Conservation (phyloP, 1,284 basidiomycete species). For the Spongiforma sp. region DNA sequence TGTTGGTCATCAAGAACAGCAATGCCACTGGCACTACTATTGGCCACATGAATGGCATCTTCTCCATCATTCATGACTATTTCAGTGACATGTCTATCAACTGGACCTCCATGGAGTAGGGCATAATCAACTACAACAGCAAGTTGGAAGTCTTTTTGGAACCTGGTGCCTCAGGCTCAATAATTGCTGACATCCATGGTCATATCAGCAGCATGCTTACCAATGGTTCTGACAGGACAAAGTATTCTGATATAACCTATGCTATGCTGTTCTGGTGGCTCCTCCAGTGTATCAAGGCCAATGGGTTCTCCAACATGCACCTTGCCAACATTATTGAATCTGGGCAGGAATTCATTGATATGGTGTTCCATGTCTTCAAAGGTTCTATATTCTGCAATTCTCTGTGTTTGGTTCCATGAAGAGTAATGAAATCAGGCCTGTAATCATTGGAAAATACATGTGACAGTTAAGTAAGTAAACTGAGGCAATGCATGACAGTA, state of each 20-base stretch:
- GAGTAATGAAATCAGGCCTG: too few species aligned
- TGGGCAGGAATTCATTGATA: too few species aligned
- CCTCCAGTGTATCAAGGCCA: not conserved
- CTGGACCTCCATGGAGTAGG: not conserved
- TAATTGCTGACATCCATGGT: not conserved
- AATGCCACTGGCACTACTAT: not conserved
- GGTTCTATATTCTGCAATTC: too few species aligned
- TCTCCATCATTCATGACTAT: not conserved
- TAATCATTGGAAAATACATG: too few species aligned
- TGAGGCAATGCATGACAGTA: too few species aligned
- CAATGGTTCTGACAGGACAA: not conserved
- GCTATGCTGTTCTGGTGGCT: not conserved
- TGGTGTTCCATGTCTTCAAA: too few species aligned
- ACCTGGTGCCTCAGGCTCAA: not conserved
- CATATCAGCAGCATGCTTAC: not conserved
- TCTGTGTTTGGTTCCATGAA: too few species aligned
- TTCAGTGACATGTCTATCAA: not conserved
- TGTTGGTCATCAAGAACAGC: not conserved
- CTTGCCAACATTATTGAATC: too few species aligned
- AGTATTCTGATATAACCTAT: not conserved
- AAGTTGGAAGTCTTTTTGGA: not conserved
- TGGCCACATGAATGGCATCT: not conserved
- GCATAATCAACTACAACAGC: not conserved
- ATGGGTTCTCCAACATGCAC: not conserved
- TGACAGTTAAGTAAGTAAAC: too few species aligned